Base-by-base conservation (phyloP, 148 eudicot genomes). In the Camellia japonica region DNA sequence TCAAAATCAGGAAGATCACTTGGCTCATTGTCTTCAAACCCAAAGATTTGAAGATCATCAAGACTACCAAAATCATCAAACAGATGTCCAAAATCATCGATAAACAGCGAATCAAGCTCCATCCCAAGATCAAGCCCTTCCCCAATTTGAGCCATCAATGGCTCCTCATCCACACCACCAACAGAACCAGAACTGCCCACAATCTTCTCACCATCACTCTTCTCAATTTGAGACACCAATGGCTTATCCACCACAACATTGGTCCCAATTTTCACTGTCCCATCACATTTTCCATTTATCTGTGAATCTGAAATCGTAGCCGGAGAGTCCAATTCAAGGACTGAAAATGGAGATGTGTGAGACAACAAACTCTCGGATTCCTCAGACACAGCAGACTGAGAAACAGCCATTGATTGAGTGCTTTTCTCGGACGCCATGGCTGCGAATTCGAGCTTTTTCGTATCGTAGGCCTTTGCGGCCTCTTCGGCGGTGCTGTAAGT, bases 401-500 rank as follows among this genome's bases (percentile, higher is more conserved):
- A 30, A 30, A 30, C 38, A 49, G 52, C 52, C 52, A 49, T 1
- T 49, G 85, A 74, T 61, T 74, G 64, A 72, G 70, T 84, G 82
- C 82, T 84, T 73, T 80, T 81, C 30, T 81, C 74, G 51, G 89
- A 71, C 78, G 78, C 76, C 75, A 71, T 15, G 20, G 69, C 55
- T 3, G 80, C 84, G 43, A 84, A 78, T 67, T 85, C 86, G 8
- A 62, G 78, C 79, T 43, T 82, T 68, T 81, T 90, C 73, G 51
- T 65, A 6, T 92, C 87, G 69, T 94, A 94, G 77, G 90, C 98
- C 43, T 42, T 62, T 0, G 95, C 78, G 3, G 98, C 98, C 41
- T 90, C 95, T 56, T 93, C 98, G 44, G 93, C 90, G 7, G 97
- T 89, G 52, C 79, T 64, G 63, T 78, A 94, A 56, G 98, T 94